Base-by-base conservation (phyloP, 1,284 basidiomycete genomes). In the Austropuccinia psidii region DNA sequence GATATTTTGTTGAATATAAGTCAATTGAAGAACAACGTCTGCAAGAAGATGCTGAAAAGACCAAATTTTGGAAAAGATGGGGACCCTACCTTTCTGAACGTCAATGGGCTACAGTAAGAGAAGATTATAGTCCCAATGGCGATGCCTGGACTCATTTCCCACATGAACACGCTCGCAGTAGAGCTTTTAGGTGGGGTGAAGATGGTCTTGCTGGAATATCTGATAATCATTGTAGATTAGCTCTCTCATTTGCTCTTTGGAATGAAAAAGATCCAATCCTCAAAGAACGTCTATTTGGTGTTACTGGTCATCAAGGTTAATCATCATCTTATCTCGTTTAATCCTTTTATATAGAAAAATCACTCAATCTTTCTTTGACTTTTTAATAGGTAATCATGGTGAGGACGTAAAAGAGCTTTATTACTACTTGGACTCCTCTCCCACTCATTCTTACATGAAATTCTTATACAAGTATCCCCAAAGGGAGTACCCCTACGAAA, bases 391-490 rank as follows among this genome's bases (percentile, higher is more conserved):
- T 50, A 98, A 98, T 81, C 95, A 98, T 82, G 95, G 95, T 76
- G 95, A 98, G 82, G 95, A 98, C 80, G 92, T 94, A 83, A 98
- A 98, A 83, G 95, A 98, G 80, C 84, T 98, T 35, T 98, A 98
- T 82, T 98, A 94, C 81, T 98, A 98, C 82, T 87, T 98, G 77
- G 95, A 98, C 82, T 96, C 91, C 66, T 96, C 95, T 0, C 95
- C 95, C 24, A 97, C 94, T 0, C 95, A 98, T 81, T 95, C 92
- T 37, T 98, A 98, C 86, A 98, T 98, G 95, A 98, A 98, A 83
- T 95, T 90, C 82, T 83, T 97, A 75, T 97, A 97, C 87, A 98
- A 98, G 82, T 98, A 98, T 79, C 94, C 95, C 17, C 95, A 98
- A 82, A 84, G 87, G 76, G 84, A 85, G 55, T 98, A 87, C 82